phyloP scores from a whole-genome alignment of 306 rosid genomes.

The Lablab purpureus region DNA sequence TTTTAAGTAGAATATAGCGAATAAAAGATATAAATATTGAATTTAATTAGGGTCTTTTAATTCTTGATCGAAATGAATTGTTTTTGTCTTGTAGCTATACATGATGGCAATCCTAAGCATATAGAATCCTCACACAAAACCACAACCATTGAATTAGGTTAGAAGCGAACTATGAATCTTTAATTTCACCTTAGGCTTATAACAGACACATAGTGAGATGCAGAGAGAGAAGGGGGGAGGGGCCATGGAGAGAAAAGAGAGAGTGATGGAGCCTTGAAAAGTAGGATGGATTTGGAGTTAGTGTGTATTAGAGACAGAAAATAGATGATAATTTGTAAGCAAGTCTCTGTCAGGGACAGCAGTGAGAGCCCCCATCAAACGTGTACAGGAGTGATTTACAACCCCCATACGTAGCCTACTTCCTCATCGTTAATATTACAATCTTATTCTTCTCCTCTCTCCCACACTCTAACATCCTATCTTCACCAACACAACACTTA shows the following conservation, averaged over 20 bases:
- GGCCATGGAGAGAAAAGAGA: slow-evolving; percentile 39
- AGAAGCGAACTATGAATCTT: neutral
- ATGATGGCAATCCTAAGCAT: neutral
- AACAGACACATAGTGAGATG: slow-evolving; percentile 35
- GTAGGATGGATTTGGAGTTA: slow-evolving; percentile 60
- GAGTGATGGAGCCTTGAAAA: slow-evolving; percentile 54
- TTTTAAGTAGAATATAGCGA: no score
- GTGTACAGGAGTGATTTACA: slow-evolving; percentile 62
- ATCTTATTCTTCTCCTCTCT: slow-evolving; percentile 20
- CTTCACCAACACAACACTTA: no score
- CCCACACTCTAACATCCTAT: neutral
- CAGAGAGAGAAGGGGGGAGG: slow-evolving; percentile 20
- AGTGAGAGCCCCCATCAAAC: slow-evolving; percentile 52
- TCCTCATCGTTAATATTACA: slow-evolving; percentile 58
- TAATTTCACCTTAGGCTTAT: slow-evolving; percentile 17
- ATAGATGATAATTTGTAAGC: slow-evolving; percentile 34
- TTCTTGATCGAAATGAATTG: no score
- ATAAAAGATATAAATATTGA: no score
- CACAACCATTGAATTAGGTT: neutral
- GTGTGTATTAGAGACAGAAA: slow-evolving; percentile 47
- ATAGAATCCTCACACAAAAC: slow-evolving; percentile 11
- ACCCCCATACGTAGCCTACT: slow-evolving; percentile 69
- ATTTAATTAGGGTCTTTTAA: no score
- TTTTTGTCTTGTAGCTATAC: neutral
- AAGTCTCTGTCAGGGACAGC: slow-evolving; percentile 57